Base-by-base conservation (phyloP, 2,329 filamentous ascomycete genomes). In the Fulvia fulva region DNA sequence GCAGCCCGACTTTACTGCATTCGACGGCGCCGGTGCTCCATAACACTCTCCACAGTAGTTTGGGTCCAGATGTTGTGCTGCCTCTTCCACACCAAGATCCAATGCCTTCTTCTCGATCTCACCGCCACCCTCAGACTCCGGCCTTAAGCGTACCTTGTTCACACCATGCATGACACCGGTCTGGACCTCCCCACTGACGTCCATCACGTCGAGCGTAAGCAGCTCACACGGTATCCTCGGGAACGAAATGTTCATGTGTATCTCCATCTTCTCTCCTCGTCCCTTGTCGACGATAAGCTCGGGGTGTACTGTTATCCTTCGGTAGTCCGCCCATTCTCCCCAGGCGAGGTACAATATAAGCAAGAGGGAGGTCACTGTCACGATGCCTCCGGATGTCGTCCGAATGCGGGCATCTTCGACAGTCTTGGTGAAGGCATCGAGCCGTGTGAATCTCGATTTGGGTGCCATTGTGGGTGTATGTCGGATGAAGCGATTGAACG, bases 261-360 rank as follows among this genome's bases (percentile, higher is more conserved):
- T 99, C 75, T 97, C 94, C 93, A 99, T 97, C 76, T 93, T 91
- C 81, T 99, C 92, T 74, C 91, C 91, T 89, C 94, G 84, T 66
- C 91, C 91, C 78, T 97, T 97, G 74, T 99, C 95, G 21, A 99
- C 94, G 59, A 99, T 86, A 68, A 99, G 78, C 78, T 99, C 94
- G 6, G 94, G 93, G 72, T 91, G 87, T 61, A 99, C 89, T 51
- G 88, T 83, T 64, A 97, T 83, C 71, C 87, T 85, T 68, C 91
- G 83, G 77, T 97, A 99, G 70, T 97, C 94, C 59, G 83, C 80
- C 93, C 94, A 99, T 87, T 99, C 94, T 75, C 92, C 91, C 87
- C 90, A 92, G 25, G 91, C 83, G 66, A 99, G 83, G 76, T 88
- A 97, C 46, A 97, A 72, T 55, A 99, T 91, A 54, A 97, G 83